Conservation (phyloP, 2,329 filamentous ascomycete genomes). For the Xylaria sp. region DNA sequence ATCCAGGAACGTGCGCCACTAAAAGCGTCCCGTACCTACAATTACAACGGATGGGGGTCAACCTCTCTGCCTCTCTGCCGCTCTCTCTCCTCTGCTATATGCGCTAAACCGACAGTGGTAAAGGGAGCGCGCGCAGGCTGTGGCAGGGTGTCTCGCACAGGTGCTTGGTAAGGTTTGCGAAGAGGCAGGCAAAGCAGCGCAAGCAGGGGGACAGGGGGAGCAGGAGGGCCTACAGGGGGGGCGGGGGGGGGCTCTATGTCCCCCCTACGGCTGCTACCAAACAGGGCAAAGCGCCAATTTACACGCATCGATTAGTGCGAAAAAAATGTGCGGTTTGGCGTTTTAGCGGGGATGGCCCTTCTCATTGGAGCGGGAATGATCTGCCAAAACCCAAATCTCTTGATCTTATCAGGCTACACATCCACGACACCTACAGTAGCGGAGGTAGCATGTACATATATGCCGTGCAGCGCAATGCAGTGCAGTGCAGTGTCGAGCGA, state of each 20-base stretch:
- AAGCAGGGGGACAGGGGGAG: no score
- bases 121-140: no score
- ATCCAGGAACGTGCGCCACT: conserved; percentile 25
- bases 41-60: conserved; percentile 18
- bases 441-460: neutral
- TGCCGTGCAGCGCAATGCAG: no score
- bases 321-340: neutral
- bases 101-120: no score
- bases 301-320: neutral
- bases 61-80: conserved; percentile 7
- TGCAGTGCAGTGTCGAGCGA: neutral
- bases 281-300: conserved; percentile 40
- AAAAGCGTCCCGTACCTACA: no score
- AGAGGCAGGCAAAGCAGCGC: no score
- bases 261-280: neutral
- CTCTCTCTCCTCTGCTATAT: no score
- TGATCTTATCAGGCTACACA: neutral
- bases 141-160: no score
- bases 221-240: neutral
- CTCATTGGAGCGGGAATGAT: neutral
- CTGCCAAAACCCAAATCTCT: neutral
- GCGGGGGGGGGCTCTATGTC: no score
- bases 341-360: neutral
- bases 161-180: no score
- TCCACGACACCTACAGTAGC: neutral